phyloP scores from a whole-genome alignment of 768 basidiomycete genomes.

The Chalciporus pseudorubinellus region DNA sequence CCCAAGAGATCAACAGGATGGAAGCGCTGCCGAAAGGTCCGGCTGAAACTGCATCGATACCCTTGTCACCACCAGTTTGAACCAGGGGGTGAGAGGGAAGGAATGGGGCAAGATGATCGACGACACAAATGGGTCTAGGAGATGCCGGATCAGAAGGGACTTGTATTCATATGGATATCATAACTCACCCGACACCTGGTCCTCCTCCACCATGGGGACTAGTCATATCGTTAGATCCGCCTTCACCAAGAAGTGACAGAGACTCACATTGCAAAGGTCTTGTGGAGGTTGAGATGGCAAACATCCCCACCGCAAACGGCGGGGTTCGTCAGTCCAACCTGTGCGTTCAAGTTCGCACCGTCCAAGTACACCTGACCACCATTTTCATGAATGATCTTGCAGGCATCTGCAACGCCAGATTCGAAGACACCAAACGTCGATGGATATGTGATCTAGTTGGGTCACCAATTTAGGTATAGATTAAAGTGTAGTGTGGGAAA shows the following conservation, averaged over 20 bases:
- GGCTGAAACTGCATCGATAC: conserved; percentile 86
- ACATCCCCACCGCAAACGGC: conserved; percentile 97
- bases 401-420: conserved; percentile 83
- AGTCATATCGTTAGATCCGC: background rate
- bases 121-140: conserved; percentile 84
- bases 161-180: background rate
- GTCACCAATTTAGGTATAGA: conserved; percentile 9
- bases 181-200: conserved; percentile 82
- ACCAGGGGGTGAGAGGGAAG: conserved; percentile 84
- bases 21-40: conserved; percentile 95
- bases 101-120: conserved; percentile 92
- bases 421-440: conserved; percentile 99
- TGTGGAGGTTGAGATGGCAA: conserved; percentile 97
- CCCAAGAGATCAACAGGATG: conserved; percentile 96
- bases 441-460: conserved; percentile 82
- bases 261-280: conserved; percentile 90
- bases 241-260: background rate
- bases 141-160: conserved; percentile 2
- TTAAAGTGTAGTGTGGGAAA: conserved; percentile 4
- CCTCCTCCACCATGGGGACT: conserved; percentile 98
- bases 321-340: conserved; percentile 89
- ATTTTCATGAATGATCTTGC: conserved; percentile 88
- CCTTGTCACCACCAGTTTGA: conserved; percentile 58
- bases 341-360: conserved; percentile 91
- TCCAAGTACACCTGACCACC: conserved; percentile 99